phyloP scores from a whole-genome alignment of 2,329 filamentous ascomycete species.

The Nigrospora sphaerica region DNA sequence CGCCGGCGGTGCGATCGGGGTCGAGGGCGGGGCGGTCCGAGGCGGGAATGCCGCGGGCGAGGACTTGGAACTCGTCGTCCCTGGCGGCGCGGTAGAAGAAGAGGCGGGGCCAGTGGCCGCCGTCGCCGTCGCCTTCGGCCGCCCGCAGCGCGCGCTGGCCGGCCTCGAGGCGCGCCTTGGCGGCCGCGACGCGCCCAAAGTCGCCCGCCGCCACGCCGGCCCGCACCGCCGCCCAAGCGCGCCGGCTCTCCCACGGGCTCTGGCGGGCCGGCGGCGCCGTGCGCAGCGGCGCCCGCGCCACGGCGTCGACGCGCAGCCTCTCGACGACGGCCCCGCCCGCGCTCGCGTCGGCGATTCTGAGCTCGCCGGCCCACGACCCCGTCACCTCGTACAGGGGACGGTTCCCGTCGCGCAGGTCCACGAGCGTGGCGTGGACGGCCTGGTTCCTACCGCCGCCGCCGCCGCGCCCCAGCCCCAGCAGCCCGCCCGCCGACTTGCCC shows the following conservation, averaged over 20 bases:
- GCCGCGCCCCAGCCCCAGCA: neutral
- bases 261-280: slow-evolving; percentile 6
- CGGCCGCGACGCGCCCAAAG: slow-evolving; percentile 6
- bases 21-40: slow-evolving; percentile 2
- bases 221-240: slow-evolving; percentile 12
- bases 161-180: slow-evolving; percentile 13
- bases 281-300: slow-evolving; percentile 7
- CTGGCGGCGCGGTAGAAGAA: slow-evolving; percentile 11
- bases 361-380: slow-evolving; percentile 17
- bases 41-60: slow-evolving; percentile 12
- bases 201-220: slow-evolving; percentile 10
- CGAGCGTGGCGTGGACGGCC: slow-evolving; percentile 14
- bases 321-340: slow-evolving; percentile 7
- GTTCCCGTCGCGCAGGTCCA: slow-evolving; percentile 6
- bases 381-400: slow-evolving; percentile 17
- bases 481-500: neutral
- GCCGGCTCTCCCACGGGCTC: slow-evolving; percentile 16
- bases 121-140: slow-evolving; percentile 7
- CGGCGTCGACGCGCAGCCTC: slow-evolving; percentile 11
- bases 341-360: slow-evolving; percentile 10
- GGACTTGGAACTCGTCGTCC: slow-evolving; percentile 10
- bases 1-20: slow-evolving; percentile 9
- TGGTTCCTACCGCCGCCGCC: slow-evolving; percentile 7
- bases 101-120: slow-evolving; percentile 14
- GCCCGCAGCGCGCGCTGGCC: slow-evolving; percentile 15